Percentiles rank a stretch among this genome's conserved stretches.
Evolutionary conservation across 768 basidiomycete genomes (phyloP).

Genomic region (Termitomyces sp.): DNA sequence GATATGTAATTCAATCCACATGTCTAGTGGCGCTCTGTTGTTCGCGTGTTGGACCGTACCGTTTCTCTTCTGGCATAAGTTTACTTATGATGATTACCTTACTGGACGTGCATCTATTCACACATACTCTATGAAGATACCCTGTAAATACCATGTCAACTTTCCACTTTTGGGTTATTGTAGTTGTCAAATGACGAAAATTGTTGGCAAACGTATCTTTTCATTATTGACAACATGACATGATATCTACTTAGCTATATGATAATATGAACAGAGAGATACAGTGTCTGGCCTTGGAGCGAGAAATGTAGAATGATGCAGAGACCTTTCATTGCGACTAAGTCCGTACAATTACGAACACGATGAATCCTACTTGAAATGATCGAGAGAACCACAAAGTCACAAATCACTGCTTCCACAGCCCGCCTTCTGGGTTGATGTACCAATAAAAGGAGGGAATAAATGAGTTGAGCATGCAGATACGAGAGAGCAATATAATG

Average conservation of each 20-base stretch:
- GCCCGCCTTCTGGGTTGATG: background rate
- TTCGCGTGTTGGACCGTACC: background rate
- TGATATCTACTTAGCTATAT: background rate
- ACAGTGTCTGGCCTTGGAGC: background rate
- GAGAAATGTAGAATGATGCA: background rate
- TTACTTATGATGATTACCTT: background rate
- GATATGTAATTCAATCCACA: background rate
- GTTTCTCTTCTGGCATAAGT: background rate
- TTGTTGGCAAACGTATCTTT: background rate
- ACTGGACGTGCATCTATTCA: background rate
- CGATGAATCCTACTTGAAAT: background rate
- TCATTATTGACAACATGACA: background rate
- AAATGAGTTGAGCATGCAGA: background rate
- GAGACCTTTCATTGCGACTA: background rate
- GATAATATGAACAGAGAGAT: background rate
- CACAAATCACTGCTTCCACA: background rate
- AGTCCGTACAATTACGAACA: background rate
- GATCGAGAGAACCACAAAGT: background rate
- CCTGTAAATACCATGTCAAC: too few species aligned
- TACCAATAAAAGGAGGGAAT: background rate
- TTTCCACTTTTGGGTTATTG: too few species aligned
- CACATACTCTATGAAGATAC: background rate
- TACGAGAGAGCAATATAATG: background rate
- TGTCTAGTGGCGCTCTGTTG: background rate
- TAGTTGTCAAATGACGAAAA: too few species aligned